phyloP scores from a whole-genome alignment of 148 eudicot species.

The Euryodendron excelsum region DNA sequence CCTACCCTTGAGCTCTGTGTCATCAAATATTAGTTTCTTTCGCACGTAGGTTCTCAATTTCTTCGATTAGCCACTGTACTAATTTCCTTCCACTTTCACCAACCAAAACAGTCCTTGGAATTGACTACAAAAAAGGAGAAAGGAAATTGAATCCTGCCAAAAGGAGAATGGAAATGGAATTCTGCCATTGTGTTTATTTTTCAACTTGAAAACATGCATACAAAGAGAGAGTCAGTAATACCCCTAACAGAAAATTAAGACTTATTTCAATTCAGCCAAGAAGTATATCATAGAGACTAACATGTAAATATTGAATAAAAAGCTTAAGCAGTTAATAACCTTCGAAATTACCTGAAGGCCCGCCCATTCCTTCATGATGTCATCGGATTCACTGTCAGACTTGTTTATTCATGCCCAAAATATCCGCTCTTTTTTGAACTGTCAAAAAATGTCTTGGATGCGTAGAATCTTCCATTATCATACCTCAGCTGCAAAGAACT shows the following conservation, averaged over 20 bases:
- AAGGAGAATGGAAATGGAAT: background rate
- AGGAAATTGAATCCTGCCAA: background rate
- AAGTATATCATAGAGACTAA: background rate
- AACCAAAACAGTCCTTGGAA: conserved; percentile 22
- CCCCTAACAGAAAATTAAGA: background rate
- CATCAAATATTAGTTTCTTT: conserved; percentile 10
- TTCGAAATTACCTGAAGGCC: conserved; percentile 34
- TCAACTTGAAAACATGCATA: too few relatives aligned
- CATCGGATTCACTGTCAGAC: conserved; percentile 16
- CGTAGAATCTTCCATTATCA: conserved; percentile 30
- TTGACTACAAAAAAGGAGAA: background rate
- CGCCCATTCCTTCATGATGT: conserved; percentile 31
- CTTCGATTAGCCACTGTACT: conserved; percentile 26
- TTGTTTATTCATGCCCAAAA: conserved; percentile 30
- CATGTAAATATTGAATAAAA: too few relatives aligned
- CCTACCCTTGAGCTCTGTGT: conserved; percentile 14
- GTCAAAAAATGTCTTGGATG: conserved; percentile 30
- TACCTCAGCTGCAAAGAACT: conserved; percentile 13
- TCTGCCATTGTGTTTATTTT: background rate
- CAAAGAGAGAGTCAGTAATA: too few relatives aligned
- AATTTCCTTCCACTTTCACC: conserved; percentile 20
- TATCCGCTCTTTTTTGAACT: conserved; percentile 17
- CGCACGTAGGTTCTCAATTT: conserved; percentile 16
- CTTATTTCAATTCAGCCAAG: background rate
- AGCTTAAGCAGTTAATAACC: too few relatives aligned